Percentiles rank a stretch among this genome's conserved stretches.
Evolutionary conservation across 2,329 filamentous ascomycete species (phyloP).

Genomic region (Clathrospora elynae): DNA sequence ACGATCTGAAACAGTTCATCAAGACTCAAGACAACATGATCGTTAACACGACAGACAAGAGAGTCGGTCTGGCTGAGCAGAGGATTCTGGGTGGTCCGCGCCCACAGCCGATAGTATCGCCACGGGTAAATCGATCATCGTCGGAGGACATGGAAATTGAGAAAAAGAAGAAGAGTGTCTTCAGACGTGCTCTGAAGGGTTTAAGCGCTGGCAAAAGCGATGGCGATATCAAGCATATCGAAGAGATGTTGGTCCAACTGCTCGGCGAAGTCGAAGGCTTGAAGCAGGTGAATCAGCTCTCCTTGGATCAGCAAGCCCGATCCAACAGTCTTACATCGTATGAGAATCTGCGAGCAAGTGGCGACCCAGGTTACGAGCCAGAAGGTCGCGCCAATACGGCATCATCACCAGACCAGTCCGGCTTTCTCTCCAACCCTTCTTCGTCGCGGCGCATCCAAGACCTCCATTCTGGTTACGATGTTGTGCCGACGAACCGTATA

Average conservation of each 20-base stretch:
- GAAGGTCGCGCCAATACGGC: constrained; percentile 79
- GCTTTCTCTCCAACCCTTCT: constrained; percentile 69
- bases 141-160: constrained; percentile 62
- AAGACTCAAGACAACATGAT: constrained; percentile 88
- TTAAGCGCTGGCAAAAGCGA: constrained; percentile 79
- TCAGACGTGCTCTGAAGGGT: constrained; percentile 89
- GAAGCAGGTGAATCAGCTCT: constrained; percentile 49
- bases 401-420: constrained; percentile 75
- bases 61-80: constrained; percentile 83
- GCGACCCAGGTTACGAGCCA: constrained; percentile 77
- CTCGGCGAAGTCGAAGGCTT: constrained; percentile 84
- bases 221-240: constrained; percentile 83
- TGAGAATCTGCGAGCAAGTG: constrained; percentile 71
- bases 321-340: constrained; percentile 67
- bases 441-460: constrained; percentile 52
- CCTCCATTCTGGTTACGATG: constrained; percentile 58
- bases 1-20: constrained; percentile 92
- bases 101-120: constrained; percentile 64
- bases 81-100: constrained; percentile 84
- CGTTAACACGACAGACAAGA: constrained; percentile 83
- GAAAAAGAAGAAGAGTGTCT: constrained; percentile 89
- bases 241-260: constrained; percentile 75
- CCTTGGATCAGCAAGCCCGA: constrained; percentile 39
- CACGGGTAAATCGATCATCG: constrained; percentile 62
- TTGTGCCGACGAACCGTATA: constrained; percentile 73